Evolutionary conservation across 2,329 filamentous ascomycete species (phyloP).

Genomic region (Epichloe uncinata): DNA sequence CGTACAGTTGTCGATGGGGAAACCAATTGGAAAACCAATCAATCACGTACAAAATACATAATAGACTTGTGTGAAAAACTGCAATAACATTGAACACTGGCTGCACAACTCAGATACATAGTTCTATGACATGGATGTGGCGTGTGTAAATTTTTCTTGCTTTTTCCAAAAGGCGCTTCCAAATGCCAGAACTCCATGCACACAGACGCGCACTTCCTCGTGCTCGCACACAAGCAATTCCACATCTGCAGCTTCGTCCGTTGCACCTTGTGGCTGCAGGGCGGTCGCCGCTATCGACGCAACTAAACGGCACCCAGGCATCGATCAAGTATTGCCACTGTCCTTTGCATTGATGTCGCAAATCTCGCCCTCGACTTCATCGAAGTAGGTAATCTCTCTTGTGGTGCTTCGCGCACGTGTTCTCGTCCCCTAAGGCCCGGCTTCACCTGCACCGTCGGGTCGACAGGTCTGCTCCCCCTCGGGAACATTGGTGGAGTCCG

Average conservation of each 20-base stretch:
- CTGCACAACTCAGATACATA: too few relatives aligned
- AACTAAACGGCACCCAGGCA: background rate
- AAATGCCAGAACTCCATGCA: too few relatives aligned
- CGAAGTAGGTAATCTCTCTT: conserved; percentile 5
- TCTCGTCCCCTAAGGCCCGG: background rate
- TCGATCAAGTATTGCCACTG: conserved; percentile 5
- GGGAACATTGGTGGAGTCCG: background rate
- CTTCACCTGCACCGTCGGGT: background rate
- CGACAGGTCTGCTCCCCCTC: background rate
- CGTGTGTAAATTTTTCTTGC: too few relatives aligned
- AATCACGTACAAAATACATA: too few relatives aligned
- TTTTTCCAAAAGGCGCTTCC: too few relatives aligned
- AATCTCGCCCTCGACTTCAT: background rate
- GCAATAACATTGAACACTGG: too few relatives aligned
- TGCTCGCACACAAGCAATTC: background rate
- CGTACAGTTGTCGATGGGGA: too few relatives aligned
- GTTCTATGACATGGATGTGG: too few relatives aligned
- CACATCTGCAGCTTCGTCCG: too few relatives aligned
- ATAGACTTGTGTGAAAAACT: too few relatives aligned
- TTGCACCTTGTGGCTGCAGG: background rate
- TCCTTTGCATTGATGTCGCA: background rate
- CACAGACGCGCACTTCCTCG: background rate
- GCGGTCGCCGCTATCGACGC: background rate
- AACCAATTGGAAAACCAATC: too few relatives aligned
- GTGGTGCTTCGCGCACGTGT: conserved; percentile 1